Evolutionary conservation across 257 asterid species (phyloP), one percentile per base, ranked within the genome.

Genomic region (Jaltomata sinuosa): DNA sequence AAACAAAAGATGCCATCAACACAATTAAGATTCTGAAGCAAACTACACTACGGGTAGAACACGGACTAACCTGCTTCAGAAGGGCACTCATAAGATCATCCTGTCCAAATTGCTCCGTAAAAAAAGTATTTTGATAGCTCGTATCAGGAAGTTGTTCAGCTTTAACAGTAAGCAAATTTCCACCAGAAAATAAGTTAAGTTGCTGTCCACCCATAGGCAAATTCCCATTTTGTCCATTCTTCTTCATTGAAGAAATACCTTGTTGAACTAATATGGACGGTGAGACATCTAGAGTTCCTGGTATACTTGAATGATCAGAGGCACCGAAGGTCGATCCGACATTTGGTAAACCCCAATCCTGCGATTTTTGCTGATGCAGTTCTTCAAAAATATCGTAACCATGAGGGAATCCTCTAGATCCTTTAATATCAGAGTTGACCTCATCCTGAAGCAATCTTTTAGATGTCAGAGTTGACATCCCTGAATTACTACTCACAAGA

Each of bases 71-170:
- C 97, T 91, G 97, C 89, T 92, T 93, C 53, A 92, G 90, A 87
- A 94, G 85, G 18, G 88, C 94, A 68, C 91, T 90, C 94, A 96
- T 91, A 80, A 94, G 97, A 59, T 94, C 98, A 10, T 96, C 98
- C 85, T 93, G 98, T 84, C 91, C 97, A 74, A 85, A 94, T 59
- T 88, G 92, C 18, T 89, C 91, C 0, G 88, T 84, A 25, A 85
- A 87, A 49, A 91, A 84, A 79, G 84, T 89, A 55, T 85, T 88
- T 61, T 90, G 90, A 76, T 88, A 89, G 85, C 91, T 89, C 62
- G 89, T 68, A 76, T 88, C 92, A 0, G 89, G 92, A 57, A 83
- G 83, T 47, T 93, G 88, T 87, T 94, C 95, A 6, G 91, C 62
- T 89, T 94, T 93, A 40, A 86, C 87, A 61, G 89, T 85, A 6